Base-by-base conservation (phyloP, 768 basidiomycete species). In the Sutorius australiensis region DNA sequence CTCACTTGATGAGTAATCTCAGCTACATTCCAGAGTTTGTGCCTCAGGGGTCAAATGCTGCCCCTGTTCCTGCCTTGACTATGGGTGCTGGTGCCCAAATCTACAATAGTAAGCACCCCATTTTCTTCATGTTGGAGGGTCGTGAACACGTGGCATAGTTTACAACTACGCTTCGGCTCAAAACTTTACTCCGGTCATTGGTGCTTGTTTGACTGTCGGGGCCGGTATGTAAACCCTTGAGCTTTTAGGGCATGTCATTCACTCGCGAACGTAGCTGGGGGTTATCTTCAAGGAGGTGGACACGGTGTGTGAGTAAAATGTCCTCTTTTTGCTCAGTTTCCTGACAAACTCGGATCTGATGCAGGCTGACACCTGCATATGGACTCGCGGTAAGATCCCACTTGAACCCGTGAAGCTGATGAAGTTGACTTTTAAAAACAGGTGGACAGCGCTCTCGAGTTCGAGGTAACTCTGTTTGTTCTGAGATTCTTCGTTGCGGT, bases 251-350 rank as follows among this genome's bases (percentile, higher is more conserved):
- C 31, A 28, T 36, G 6, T 17, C 14, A 9, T 43, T 53, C 45
- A 53, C 46, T 31, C 36, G 21, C 8, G 14, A 27, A 30, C 5
- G 9, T 7, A 66, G 77, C 75, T 14, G 80, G 77, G 30, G 80
- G 81, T 11, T 82, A 72, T 71, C 46, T 78, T 4, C 70, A 72
- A 50, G 81, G 80, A 27, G 80, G 77, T 9, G 80, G 80, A 6
- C 76, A 79, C 48, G 70, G 76, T 42, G 58, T 67, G 41, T 65
- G 44, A 53, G 46, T 2, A 24, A 34, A 14, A 51, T 21, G 24
- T 5, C 16, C 3, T 17, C 5, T 30, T 27, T 12, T 30, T 27
- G 38, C 11, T 6, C 11, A 14, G 4, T 30, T 13, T 4, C 17
- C 31, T 40, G 34, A 61, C 6, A 28, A 7, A 31, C 28, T 19